Base-by-base conservation (phyloP, 2,329 filamentous ascomycete species). In the Ophiostoma novo-ulmi region DNA sequence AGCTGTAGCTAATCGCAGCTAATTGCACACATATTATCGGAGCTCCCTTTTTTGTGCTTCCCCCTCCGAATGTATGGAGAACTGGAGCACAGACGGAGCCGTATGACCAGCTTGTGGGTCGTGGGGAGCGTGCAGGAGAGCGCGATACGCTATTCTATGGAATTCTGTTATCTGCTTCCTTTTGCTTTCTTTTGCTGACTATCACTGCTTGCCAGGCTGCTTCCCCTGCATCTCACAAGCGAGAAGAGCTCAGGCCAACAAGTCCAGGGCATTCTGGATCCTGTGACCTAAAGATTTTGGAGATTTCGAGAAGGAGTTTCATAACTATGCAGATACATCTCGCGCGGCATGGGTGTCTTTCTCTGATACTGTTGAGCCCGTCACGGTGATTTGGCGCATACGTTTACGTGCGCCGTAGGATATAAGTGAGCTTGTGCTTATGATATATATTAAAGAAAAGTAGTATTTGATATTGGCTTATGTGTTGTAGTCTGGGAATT, bases 21-120 rank as follows among this genome's bases (percentile, higher is more conserved):
- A 31, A 31, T 31, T 3, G 31, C 17, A 48, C n/a, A 2, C 31
- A 22, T 26, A 61, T 35, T 63, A 14, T 63, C 58, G 58, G 58
- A 63, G 58, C 58, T 63, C 58, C 58, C 58, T 63, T 14, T 36
- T 63, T 35, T 35, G 58, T 63, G 52, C 52, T 63, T 35, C 58
- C 22, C 44, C 58, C 58, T 26, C 52, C 17, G n/a, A 58, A 58
- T 48, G 44, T 58, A 58, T 58, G 26, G 58, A 36, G 26, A 63
- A 63, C 58, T 63, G 58, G 58, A 35, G 58, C 26, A 58, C 58
- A 17, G 58, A 63, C 22, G 58, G 58, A 63, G 58, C 58, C 26
- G 26, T 63, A 63, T 63, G 58, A 36, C 26, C 58, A 36, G 22
- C 58, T 22, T 63, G 58, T 63, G 58, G 58, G 58, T 17, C 58